A percentile compares a stretch with the other conserved stretches of the same genome.
Conservation (phyloP, 2,329 filamentous ascomycete species). For the Exophiala mesophila region DNA sequence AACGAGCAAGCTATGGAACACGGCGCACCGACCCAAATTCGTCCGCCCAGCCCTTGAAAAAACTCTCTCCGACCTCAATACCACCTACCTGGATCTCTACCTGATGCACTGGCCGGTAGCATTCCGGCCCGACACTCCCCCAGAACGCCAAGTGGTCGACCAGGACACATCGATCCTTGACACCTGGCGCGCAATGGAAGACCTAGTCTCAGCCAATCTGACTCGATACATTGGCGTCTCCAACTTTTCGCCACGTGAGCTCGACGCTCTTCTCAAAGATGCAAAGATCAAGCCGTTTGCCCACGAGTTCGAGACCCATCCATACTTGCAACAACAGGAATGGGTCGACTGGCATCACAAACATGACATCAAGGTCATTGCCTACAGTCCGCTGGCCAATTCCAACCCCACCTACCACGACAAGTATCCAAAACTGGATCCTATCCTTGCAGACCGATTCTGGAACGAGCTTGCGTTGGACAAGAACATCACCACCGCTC, state of each 20-base stretch:
- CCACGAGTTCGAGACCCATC: slow-evolving; percentile 37
- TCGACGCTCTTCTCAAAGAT: slow-evolving; percentile 28
- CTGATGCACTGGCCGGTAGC: slow-evolving; percentile 42
- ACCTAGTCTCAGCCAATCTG: slow-evolving; percentile 52
- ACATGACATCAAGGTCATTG: slow-evolving; percentile 34
- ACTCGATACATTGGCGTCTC: slow-evolving; percentile 59
- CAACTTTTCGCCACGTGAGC: slow-evolving; percentile 38
- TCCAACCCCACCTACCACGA: slow-evolving; percentile 45
- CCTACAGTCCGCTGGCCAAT: slow-evolving; percentile 38
- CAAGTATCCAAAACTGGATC: slow-evolving; percentile 29
- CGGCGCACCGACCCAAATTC: slow-evolving; percentile 59
- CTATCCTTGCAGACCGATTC: slow-evolving; percentile 40
- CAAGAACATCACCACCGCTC: slow-evolving; percentile 41
- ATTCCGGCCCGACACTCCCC: slow-evolving; percentile 29
- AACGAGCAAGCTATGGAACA: slow-evolving; percentile 79
- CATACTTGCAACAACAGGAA: slow-evolving; percentile 36
- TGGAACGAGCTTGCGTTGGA: slow-evolving; percentile 37
- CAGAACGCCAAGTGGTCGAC: slow-evolving; percentile 28
- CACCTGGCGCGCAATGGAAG: slow-evolving; percentile 63
- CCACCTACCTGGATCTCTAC: slow-evolving; percentile 42
- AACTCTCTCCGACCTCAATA: slow-evolving; percentile 36
- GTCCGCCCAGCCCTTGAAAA: slow-evolving; percentile 51
- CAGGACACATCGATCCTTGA: slow-evolving; percentile 27
- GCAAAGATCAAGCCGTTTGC: slow-evolving; percentile 29
- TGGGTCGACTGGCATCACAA: slow-evolving; percentile 33